Conservation (phyloP, 352 stramenopile species). For the Phytophthora lateralis region DNA sequence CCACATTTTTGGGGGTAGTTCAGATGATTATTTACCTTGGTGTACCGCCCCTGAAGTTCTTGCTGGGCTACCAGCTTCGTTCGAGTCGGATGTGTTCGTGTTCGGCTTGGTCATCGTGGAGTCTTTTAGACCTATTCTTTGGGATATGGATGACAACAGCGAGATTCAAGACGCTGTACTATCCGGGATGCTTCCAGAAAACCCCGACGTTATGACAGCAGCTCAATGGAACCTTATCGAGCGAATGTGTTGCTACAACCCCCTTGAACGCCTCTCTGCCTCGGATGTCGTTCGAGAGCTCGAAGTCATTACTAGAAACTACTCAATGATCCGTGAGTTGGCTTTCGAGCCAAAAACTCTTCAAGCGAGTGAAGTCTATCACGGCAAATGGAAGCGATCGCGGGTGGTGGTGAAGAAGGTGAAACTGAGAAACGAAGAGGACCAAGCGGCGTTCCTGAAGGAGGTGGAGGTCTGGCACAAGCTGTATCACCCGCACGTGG, state of each 20-base stretch:
- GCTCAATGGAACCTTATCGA: constrained; percentile 8
- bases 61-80: constrained; percentile 10
- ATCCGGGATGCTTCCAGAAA: constrained; percentile 1
- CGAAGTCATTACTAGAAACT: constrained; percentile 1
- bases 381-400: constrained; percentile 23
- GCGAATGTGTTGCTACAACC: constrained; percentile 17
- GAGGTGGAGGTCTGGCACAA: constrained; percentile 23
- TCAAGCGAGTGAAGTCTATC: constrained; percentile 14
- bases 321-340: too few species aligned
- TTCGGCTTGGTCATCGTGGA: constrained; percentile 3
- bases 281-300: constrained; percentile 17
- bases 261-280: background rate
- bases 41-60: constrained; percentile 8
- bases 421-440: constrained; percentile 11
- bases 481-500: constrained; percentile 14
- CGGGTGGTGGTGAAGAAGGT: constrained; percentile 32
- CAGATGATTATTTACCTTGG: background rate
- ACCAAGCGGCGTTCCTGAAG: constrained; percentile 15
- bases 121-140: background rate
- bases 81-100: constrained; percentile 15
- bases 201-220: background rate
- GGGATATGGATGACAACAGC: background rate
- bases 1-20: background rate
- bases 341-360: constrained; percentile 1
- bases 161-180: constrained; percentile 1